These are phyloP conservation scores for Trametes punicea DNA, from an alignment of 768 basidiomycete species.

Conservation along the genomic window DNA sequence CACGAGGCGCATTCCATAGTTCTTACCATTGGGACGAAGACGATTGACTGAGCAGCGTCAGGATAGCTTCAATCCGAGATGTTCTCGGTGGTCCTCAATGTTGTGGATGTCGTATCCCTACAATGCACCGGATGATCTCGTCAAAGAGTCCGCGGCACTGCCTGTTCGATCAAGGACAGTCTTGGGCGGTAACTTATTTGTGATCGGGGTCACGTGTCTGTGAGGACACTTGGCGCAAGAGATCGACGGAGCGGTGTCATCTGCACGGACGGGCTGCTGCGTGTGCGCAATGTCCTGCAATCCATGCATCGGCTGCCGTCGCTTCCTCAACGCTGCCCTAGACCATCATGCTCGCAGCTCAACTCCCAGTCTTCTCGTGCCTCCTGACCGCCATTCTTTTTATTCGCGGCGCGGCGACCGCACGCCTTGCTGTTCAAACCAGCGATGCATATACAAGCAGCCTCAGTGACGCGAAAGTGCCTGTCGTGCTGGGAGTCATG, in stretches of 20 bases:
- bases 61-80: too few relatives aligned
- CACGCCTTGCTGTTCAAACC: background rate
- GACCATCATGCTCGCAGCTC: constrained; percentile 10
- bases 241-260: constrained; percentile 4
- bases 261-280: background rate
- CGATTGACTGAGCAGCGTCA: too few relatives aligned
- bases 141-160: too few relatives aligned
- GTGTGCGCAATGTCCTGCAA: background rate
- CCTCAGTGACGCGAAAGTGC: constrained; percentile 39
- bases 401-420: background rate
- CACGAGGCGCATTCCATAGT: too few relatives aligned
- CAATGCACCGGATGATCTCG: too few relatives aligned
- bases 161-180: too few relatives aligned
- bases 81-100: too few relatives aligned
- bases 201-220: background rate
- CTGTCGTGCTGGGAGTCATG: constrained; percentile 59
- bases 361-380: background rate
- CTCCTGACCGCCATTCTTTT: background rate
- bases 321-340: background rate
- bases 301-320: background rate
- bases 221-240: constrained; percentile 10
- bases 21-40: too few relatives aligned
- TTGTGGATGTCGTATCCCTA: too few relatives aligned
- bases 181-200: too few relatives aligned
- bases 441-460: constrained; percentile 3